phyloP scores from a whole-genome alignment of 345 rosid species.

The Moringa oleifera region DNA sequence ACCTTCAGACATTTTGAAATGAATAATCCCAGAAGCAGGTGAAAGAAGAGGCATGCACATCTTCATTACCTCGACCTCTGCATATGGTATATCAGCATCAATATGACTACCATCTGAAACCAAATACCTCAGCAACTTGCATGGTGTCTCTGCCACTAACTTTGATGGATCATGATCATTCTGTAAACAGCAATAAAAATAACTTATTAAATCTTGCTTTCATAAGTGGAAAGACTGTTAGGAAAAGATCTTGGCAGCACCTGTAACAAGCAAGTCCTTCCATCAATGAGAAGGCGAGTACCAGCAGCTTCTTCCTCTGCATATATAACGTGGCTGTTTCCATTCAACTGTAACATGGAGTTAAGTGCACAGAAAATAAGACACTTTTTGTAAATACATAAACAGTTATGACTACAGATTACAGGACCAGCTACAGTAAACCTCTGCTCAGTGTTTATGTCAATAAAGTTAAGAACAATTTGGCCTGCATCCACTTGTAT shows the following conservation, averaged over 20 bases:
- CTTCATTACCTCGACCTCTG: conserved; percentile 99
- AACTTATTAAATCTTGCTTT: conserved; percentile 13
- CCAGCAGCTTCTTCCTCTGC: conserved; percentile 99
- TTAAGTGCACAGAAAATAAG: conserved; percentile 4
- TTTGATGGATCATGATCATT: conserved; percentile 99
- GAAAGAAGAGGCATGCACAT: conserved; percentile 99
- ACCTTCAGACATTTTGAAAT: conserved; percentile 90
- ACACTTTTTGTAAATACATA: not conserved
- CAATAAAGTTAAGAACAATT: too few species aligned
- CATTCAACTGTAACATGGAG: conserved; percentile 66
- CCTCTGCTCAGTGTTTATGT: too few species aligned
- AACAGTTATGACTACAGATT: too few species aligned
- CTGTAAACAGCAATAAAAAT: conserved; percentile 30
- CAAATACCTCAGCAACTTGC: conserved; percentile 94
- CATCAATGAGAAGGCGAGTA: conserved; percentile 97
- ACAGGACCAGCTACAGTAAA: too few species aligned
- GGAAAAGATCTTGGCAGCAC: conserved; percentile 25
- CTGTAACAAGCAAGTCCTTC: conserved; percentile 98
- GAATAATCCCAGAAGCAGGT: conserved; percentile 90
- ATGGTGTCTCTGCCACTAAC: conserved; percentile 94
- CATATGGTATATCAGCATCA: conserved; percentile 93
- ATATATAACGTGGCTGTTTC: conserved; percentile 97
- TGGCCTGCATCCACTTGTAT: too few species aligned
- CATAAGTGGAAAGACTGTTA: not conserved
- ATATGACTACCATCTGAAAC: conserved; percentile 82